Evolutionary conservation across 2,329 filamentous ascomycete genomes (phyloP), one percentile per base, ranked within the genome.

Genomic region (Furcasterigmium furcatum): DNA sequence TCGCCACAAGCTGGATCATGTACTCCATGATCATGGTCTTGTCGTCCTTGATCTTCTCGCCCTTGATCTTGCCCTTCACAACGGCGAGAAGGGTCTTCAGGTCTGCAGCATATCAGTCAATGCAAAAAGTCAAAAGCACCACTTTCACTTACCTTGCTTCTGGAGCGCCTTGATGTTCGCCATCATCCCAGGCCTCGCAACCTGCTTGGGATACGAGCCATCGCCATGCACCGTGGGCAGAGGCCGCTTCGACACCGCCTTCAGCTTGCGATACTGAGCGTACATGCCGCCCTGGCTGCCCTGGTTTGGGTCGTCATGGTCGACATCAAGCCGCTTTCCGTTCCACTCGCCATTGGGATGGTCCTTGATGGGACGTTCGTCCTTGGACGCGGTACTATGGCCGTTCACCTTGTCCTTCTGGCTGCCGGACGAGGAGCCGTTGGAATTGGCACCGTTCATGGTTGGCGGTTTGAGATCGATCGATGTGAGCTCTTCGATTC

Each of bases 11-110:
- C 68, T 84, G 79, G 49, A 90, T 88, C 5, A 85, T 74, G 8
- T 80, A 73, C 62, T 90, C 87, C 81, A 90, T 88, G 38, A 89
- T 70, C 73, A 88, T 87, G 2, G 83, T 87, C 66, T 86, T 87
- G 68, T 92, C 88, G 55, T 92, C 84, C 5, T 80, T 65, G 10
- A 84, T 71, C 40, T 79, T 71, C 46, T 76, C 74, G 1, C 85
- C 83, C 54, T 79, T 84, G 25, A 83, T 62, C 63, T 88, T 83
- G 49, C 69, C 73, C 45, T 77, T 75, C 46, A 88, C 68, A 30
- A 89, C 66, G 5, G 78, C 71, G 38, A 78, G 63, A 16, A 89
- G 66, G 0, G 85, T 88, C 55, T 77, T 76, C 38, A 86, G 59
- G 52, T 89, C 85, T 72, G 9, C 12, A 9, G 13, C 27, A 46